Conservation (phyloP, 2,329 filamentous ascomycete species). For the Colletotrichum zoysiae region DNA sequence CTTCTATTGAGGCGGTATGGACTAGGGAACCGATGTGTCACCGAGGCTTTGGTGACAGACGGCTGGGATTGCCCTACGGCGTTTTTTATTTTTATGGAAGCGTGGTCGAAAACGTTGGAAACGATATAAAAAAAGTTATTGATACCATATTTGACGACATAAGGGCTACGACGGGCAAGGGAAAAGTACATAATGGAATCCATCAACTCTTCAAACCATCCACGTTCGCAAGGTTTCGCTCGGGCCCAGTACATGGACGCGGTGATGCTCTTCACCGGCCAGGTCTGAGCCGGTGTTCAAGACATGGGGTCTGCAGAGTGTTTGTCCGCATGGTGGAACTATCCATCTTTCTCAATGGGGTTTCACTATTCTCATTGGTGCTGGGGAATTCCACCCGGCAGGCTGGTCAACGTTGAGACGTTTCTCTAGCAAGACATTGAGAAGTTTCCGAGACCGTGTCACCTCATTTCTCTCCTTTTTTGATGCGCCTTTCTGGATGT, state of each 20-base stretch:
- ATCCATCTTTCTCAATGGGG: background rate
- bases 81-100: background rate
- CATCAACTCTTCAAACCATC: background rate
- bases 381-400: background rate
- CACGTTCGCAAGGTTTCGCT: background rate
- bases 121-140: conserved; percentile 37
- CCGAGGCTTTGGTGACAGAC: background rate
- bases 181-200: conserved; percentile 10
- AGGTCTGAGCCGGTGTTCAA: background rate
- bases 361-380: background rate
- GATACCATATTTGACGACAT: conserved; percentile 28
- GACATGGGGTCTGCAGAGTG: background rate
- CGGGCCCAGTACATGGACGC: too few species aligned
- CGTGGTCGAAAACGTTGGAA: conserved; percentile 22
- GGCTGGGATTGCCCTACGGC: background rate
- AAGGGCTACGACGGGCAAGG: background rate
- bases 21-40: background rate
- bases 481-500: conserved; percentile 7
- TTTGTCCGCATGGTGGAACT: too few species aligned
- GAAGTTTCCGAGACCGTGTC: background rate
- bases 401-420: background rate
- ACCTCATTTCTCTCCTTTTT: background rate
- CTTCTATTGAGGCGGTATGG: background rate
- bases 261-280: background rate
- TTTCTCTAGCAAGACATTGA: conserved; percentile 22